Percentiles rank a stretch among this genome's conserved stretches.
These are phyloP conservation scores for Pseudoperonospora humuli DNA, from an alignment of 352 stramenopile species.

Conservation along the genomic window DNA sequence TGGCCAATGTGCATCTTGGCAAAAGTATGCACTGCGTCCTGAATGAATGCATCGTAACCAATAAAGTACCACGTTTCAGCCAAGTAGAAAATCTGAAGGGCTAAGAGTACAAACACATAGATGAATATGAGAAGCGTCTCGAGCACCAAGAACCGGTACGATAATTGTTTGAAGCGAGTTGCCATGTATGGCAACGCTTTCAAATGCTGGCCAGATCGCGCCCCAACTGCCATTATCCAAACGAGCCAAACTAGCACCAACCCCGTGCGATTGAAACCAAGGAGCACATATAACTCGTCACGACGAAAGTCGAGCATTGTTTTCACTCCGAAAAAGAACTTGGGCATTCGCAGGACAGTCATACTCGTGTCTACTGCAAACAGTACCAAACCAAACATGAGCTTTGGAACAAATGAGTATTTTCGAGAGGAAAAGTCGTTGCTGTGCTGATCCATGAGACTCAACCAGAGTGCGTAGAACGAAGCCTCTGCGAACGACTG, in stretches of 20 bases:
- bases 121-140: slow-evolving; percentile 70
- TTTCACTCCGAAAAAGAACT: slow-evolving; percentile 27
- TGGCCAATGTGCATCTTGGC: slow-evolving; percentile 41
- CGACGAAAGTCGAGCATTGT: slow-evolving; percentile 12
- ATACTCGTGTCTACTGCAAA: slow-evolving; percentile 50
- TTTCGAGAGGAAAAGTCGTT: slow-evolving; percentile 31
- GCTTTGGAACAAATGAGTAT: slow-evolving; percentile 21
- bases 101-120: slow-evolving; percentile 62
- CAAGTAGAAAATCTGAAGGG: slow-evolving; percentile 57
- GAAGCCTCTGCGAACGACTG: slow-evolving; percentile 65
- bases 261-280: slow-evolving; percentile 51
- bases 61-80: slow-evolving; percentile 56
- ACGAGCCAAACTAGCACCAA: slow-evolving; percentile 63
- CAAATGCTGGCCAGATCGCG: slow-evolving; percentile 46
- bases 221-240: slow-evolving; percentile 60
- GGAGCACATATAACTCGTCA: slow-evolving; percentile 53
- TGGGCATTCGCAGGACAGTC: slow-evolving; percentile 59
- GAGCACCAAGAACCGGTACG: slow-evolving; percentile 77
- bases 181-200: slow-evolving; percentile 77
- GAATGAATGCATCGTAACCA: slow-evolving; percentile 60
- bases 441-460: slow-evolving; percentile 63
- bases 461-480: slow-evolving; percentile 80
- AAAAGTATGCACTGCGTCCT: slow-evolving; percentile 64
- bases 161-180: slow-evolving; percentile 80
- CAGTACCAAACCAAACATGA: slow-evolving; percentile 27